Evolutionary conservation across 1,139 yeast genomes (phyloP).

Genomic region (Chernovozyma sophiae-reginae): DNA sequence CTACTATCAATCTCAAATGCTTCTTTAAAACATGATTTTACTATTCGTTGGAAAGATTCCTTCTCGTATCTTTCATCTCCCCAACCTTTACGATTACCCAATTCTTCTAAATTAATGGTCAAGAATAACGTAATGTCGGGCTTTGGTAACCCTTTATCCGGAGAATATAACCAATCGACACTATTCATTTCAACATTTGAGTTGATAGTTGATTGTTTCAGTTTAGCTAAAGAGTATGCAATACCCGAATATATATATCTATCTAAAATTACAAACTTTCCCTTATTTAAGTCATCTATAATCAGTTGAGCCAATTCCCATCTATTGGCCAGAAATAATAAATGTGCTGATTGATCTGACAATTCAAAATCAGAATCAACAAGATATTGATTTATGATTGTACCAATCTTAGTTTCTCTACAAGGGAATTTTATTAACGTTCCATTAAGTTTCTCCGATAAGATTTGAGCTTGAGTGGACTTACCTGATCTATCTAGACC

Average conservation of each 20-base stretch:
- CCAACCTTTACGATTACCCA: slow-evolving; percentile 64
- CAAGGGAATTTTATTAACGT: slow-evolving; percentile 78
- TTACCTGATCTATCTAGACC: slow-evolving; percentile 96
- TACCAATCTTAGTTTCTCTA: slow-evolving; percentile 76
- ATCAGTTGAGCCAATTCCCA: slow-evolving; percentile 77
- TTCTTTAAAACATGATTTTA: slow-evolving; percentile 53
- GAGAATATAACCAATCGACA: slow-evolving; percentile 69
- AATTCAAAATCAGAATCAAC: slow-evolving; percentile 45
- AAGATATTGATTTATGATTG: slow-evolving; percentile 70
- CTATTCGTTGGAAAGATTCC: slow-evolving; percentile 65
- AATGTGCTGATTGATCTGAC: slow-evolving; percentile 77
- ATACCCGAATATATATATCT: slow-evolving; percentile 91
- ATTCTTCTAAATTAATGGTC: slow-evolving; percentile 52
- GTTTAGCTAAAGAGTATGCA: slow-evolving; percentile 88
- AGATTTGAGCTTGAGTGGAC: slow-evolving; percentile 70
- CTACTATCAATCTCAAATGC: slow-evolving; percentile 37
- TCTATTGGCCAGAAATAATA: slow-evolving; percentile 87
- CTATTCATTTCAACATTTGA: slow-evolving; percentile 42
- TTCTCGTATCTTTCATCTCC: slow-evolving; percentile 92
- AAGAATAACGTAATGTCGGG: slow-evolving; percentile 85
- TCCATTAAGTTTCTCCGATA: slow-evolving; percentile 41
- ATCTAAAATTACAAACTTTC: slow-evolving; percentile 67
- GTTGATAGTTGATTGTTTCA: slow-evolving; percentile 9
- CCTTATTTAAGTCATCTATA: slow-evolving; percentile 40
- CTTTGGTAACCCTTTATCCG: slow-evolving; percentile 80